Evolutionary conservation across 2,329 filamentous ascomycete genomes (phyloP), one percentile per base, ranked within the genome.

Genomic region (Phyllosticta citriasiana): DNA sequence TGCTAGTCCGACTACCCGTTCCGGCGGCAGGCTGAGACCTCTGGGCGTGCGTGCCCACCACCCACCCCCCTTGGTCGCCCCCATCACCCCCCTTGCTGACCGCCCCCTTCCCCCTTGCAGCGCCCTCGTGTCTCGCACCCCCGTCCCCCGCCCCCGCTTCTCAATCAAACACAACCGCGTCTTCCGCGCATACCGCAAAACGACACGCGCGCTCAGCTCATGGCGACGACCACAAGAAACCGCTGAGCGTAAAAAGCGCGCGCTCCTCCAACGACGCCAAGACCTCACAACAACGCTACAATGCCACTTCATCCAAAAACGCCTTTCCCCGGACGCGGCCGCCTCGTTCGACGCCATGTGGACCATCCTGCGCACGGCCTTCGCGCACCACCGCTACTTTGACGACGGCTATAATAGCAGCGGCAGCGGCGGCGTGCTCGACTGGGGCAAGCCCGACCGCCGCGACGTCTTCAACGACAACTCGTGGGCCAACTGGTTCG

Each of bases 401-500:
- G 69, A 70, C 56, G 33, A 64, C 25, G 69, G 69, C 54, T 63
- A 66, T 8, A 65, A 66, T 8, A 65, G 67, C 7, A 64, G 68
- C 61, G 12, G 14, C 40, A 6, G 14, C 67, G 66, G 61, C 65
- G 64, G 7, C 68, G 67, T 68, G 9, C 72, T 71, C 55, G 59
- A 61, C 59, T 61, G 59, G 59, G 54, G 59, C 47, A 61, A 61
- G 50, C 59, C 59, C 47, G 59, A 61, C 55, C 26, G 54, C 12
- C 59, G 59, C 50, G 59, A 61, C 55, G 55, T 61, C 27, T 61
- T 61, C 54, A 53, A 25, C 65, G 69, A 69, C 12, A 66, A 67
- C 35, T 69, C 67, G 7, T 72, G 70, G 70, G 57, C 72, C 57
- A 67, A 70, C 2, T 73, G 70, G 69, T 72, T 69, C 57, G 63